Evolutionary conservation across 2,329 filamentous ascomycete species (phyloP).

Genomic region (Cladophialophora immunda): DNA sequence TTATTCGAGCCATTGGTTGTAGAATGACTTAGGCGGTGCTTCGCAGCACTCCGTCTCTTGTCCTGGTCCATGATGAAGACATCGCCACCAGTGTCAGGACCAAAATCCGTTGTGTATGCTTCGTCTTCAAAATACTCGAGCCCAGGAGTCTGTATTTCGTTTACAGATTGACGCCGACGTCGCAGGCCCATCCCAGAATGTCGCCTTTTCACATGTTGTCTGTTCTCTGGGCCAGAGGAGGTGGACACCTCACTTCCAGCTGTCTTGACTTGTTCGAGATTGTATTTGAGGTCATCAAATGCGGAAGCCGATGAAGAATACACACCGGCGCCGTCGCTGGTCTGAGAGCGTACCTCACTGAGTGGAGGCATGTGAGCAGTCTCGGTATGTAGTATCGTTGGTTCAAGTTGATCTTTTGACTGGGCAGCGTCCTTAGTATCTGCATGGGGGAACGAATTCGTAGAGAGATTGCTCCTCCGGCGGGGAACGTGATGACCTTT

Average conservation of each 20-base stretch:
- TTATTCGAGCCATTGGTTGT: neutral
- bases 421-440: slow-evolving; percentile 32
- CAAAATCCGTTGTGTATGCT: slow-evolving; percentile 81
- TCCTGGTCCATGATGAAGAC: slow-evolving; percentile 74
- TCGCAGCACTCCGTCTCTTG: neutral
- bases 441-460: slow-evolving; percentile 27
- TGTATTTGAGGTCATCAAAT: slow-evolving; percentile 40
- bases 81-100: slow-evolving; percentile 76
- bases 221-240: slow-evolving; percentile 29
- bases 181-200: slow-evolving; percentile 88
- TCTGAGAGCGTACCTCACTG: slow-evolving; percentile 9
- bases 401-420: slow-evolving; percentile 6
- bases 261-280: slow-evolving; percentile 47
- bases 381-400: slow-evolving; percentile 5
- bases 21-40: neutral
- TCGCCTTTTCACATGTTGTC: slow-evolving; percentile 60
- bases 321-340: slow-evolving; percentile 14
- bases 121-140: slow-evolving; percentile 93
- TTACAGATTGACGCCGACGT: slow-evolving; percentile 75
- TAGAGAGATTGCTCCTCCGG: slow-evolving; percentile 47
- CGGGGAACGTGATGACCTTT: slow-evolving; percentile 42
- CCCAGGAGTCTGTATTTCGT: slow-evolving; percentile 71
- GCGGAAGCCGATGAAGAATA: slow-evolving; percentile 38
- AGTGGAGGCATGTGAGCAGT: slow-evolving; percentile 7
- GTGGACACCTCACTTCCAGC: slow-evolving; percentile 39